Conservation (phyloP, 495 filamentous ascomycete species). For the Penicillium canescens region DNA sequence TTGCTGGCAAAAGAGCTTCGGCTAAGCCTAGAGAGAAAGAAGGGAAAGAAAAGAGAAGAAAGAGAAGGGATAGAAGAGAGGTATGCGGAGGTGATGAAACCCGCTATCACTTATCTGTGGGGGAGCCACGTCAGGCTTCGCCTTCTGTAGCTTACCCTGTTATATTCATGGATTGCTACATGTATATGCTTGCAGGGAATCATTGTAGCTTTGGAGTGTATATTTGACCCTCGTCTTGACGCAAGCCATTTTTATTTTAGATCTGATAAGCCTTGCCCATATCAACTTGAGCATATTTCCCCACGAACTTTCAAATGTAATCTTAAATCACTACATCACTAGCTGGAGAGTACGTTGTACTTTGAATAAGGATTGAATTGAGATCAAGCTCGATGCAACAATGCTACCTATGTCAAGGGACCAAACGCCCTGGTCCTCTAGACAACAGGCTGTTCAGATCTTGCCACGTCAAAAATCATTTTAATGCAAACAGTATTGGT, state of each 20-base stretch:
- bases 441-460: background rate
- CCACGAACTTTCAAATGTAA: too few species aligned
- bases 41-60: background rate
- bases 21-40: background rate
- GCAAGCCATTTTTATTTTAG: too few species aligned
- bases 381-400: background rate
- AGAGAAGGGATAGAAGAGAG: background rate
- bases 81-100: conserved; percentile 2
- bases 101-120: conserved; percentile 9
- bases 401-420: background rate
- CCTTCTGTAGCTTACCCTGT: too few species aligned
- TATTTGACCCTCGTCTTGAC: too few species aligned
- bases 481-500: conserved; percentile 13
- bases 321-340: too few species aligned
- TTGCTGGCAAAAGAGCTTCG: conserved; percentile 3
- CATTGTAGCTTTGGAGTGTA: too few species aligned
- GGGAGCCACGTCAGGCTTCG: background rate
- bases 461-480: background rate
- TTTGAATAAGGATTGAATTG: background rate
- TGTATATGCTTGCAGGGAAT: background rate
- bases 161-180: background rate
- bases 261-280: too few species aligned
- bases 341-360: background rate
- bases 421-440: background rate
- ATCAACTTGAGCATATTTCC: too few species aligned